These are phyloP conservation scores for Diversispora eburnea DNA, from an alignment of 192 early-diverging fungal genomes.

Conservation along the genomic window DNA sequence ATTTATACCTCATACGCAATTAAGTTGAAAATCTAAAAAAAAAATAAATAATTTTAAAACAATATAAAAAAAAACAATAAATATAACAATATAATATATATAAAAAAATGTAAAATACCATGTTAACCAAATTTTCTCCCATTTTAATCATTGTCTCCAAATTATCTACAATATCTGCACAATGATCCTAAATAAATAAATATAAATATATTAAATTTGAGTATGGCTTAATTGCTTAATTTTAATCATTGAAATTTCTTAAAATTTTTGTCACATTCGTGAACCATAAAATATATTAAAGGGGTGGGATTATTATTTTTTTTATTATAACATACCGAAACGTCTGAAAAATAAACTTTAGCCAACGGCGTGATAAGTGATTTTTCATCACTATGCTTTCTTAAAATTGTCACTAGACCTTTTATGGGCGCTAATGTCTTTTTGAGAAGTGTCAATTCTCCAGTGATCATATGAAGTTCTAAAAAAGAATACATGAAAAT, in stretches of 20 bases:
- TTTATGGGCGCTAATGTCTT: conserved; percentile 47
- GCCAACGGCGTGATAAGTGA: conserved; percentile 34
- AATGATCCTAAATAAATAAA: conserved; percentile 38
- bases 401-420: conserved; percentile 38
- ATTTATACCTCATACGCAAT: conserved; percentile 38
- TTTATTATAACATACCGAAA: conserved; percentile 29
- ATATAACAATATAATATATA: not conserved
- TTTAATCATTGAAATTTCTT: no score
- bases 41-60: not conserved
- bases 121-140: conserved; percentile 44
- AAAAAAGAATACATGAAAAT: not conserved
- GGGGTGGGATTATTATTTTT: no score
- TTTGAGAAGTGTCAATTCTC: conserved; percentile 43
- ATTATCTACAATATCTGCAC: conserved; percentile 48
- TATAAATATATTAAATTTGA: not conserved
- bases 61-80: not conserved
- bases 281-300: no score
- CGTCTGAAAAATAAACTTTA: conserved; percentile 48
- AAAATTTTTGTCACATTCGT: no score
- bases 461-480: conserved; percentile 45
- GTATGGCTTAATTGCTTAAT: no score
- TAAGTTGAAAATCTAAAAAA: conserved; percentile 42
- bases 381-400: conserved; percentile 30
- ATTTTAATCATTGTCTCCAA: conserved; percentile 43
- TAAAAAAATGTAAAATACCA: conserved; percentile 33